Base-by-base conservation (phyloP, 2,329 filamentous ascomycete species). In the Claviceps digitariae region DNA sequence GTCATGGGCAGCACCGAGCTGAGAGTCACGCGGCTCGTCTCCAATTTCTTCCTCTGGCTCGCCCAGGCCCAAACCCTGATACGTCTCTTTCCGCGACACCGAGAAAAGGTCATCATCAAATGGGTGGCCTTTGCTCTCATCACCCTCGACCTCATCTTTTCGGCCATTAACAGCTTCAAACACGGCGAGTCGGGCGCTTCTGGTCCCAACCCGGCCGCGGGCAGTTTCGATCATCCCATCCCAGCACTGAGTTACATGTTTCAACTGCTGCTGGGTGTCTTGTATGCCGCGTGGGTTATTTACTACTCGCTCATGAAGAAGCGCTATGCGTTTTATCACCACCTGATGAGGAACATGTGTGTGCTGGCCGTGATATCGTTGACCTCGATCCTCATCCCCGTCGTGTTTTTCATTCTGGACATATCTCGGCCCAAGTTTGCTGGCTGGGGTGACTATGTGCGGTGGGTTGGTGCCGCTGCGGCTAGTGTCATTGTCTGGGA, bases 401-500 rank as follows among this genome's bases (percentile, higher is more conserved):
- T 95, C 20, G 86, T 95, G 4, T 96, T 96, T 66, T 96, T 96
- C 66, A 87, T 95, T 54, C 75, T 94, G 59, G 90, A 96, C 64
- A 90, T 96, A 49, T 84, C 85, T 9, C 84, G 91, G 62, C 85
- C 88, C 27, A 83, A 88, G 56, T 84, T 95, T 56, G 87, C 87
- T 41, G 88, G 86, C 9, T 96, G 90, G 90, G 90, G 90, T 64
- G 90, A 95, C 63, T 96, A 95, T 64, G 90, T 95, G 47, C 78
- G 90, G 62, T 96, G 90, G 90, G 90, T 95, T n/a, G 90, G 90
- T 48, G 90, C 90, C 1, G 90, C 90, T 0, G 90, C 90, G 1
- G 90, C 90, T 29, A 95, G 89, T 69, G 90, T 95, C n/a, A 87
- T 95, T 23, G 90, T 96, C 2, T 96, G 90, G 90, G 90, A 96